These are phyloP conservation scores for Exophiala sp. DNA, from an alignment of 2,329 filamentous ascomycete genomes.

Conservation along the genomic window DNA sequence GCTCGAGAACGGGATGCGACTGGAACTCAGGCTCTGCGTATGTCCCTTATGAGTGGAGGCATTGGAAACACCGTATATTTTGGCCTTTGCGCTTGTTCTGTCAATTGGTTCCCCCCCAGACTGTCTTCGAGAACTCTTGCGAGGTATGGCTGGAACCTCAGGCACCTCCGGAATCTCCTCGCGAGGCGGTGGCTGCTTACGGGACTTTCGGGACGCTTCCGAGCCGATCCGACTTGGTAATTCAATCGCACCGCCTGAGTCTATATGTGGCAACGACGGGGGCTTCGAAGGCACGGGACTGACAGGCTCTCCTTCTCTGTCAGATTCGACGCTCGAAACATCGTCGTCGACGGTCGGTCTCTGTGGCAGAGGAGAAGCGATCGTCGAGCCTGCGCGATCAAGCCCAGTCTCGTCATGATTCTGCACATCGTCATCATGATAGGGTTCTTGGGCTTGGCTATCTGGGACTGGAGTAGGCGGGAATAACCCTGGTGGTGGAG, in stretches of 20 bases:
- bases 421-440: slow-evolving; percentile 48
- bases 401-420: slow-evolving; percentile 21
- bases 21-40: slow-evolving; percentile 27
- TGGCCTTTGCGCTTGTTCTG: slow-evolving; percentile 16
- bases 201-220: slow-evolving; percentile 35
- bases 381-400: slow-evolving; percentile 8
- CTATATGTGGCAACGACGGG: slow-evolving; percentile 56
- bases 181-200: slow-evolving; percentile 8
- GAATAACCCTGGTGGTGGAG: slow-evolving; percentile 67
- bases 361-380: slow-evolving; percentile 10
- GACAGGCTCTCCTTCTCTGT: slow-evolving; percentile 18
- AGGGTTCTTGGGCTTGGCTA: slow-evolving; percentile 59
- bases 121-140: slow-evolving; percentile 65
- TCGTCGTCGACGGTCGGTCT: slow-evolving; percentile 15
- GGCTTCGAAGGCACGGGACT: slow-evolving; percentile 42
- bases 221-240: slow-evolving; percentile 60
- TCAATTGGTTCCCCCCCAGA: slow-evolving; percentile 33
- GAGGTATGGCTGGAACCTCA: slow-evolving; percentile 55
- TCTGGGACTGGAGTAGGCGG: slow-evolving; percentile 34
- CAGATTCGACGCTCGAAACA: slow-evolving; percentile 10
- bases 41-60: slow-evolving; percentile 8
- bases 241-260: slow-evolving; percentile 55
- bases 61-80: slow-evolving; percentile 9
- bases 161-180: slow-evolving; percentile 34
- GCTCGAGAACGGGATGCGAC: slow-evolving; percentile 39